Base-by-base conservation (phyloP, 177 flowering plant genomes). In the Tripterygium wilfordii region DNA sequence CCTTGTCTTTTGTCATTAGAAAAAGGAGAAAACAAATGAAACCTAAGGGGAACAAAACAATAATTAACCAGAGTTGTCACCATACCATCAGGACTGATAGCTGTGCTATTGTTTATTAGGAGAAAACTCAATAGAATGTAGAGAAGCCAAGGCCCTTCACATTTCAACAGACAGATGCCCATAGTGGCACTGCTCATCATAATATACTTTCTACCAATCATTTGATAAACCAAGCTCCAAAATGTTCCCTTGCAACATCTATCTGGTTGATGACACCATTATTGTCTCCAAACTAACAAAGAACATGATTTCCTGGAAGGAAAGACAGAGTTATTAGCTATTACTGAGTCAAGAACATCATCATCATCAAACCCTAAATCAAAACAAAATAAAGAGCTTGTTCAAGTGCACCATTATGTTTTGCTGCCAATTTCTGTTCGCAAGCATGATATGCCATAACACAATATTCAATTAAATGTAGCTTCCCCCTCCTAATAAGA, bases 21-120 rank as follows among this genome's bases (percentile, higher is more conserved):
- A 29, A 1, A 14, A 22, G 5, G 24, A 22, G 8, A 23, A 17
- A 24, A 36, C 15, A 30, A 8, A 45, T 4, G 13, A 42, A 10
- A n/a, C 19, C 21, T 0, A 54, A 36, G 17, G 4, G 41, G 29
- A 19, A n/a, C n/a, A n/a, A n/a, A n/a, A n/a, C n/a, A n/a, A n/a
- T n/a, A n/a, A n/a, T n/a, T n/a, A n/a, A n/a, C 10, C 9, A 42
- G n/a, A 42, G 1, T 35, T 33, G 9, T 12, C 36, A 56, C 20
- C 49, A 26, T 77, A 86, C 95, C 95, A 70, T 83, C 95, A 51
- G 82, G 71, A 68, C 57, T 81, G 50, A 83, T 54, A 41, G 78
- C 73, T 48, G 33, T 42, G 58, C 53, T 54, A 54, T 53, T 54
- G 43, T 44, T 62, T 23, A 54, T 32, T 21, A 66, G 48, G 48